Evolutionary conservation across 2,329 filamentous ascomycete genomes (phyloP).

Genomic region (Apiospora marii): DNA sequence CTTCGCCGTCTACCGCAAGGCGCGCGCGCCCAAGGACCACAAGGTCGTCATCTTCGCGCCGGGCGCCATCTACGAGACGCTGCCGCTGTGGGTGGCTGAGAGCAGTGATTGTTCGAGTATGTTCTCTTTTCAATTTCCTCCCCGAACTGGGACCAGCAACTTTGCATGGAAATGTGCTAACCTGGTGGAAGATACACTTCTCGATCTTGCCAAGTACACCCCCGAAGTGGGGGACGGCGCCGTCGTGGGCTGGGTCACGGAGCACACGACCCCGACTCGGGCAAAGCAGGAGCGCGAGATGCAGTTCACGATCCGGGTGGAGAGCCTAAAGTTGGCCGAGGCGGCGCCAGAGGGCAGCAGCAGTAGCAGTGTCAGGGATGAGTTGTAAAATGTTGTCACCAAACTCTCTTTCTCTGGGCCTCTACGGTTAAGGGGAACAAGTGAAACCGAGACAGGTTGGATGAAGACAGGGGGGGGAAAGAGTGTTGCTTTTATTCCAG

Average conservation of each 20-base stretch:
- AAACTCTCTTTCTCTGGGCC: not conserved
- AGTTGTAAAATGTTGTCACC: not conserved
- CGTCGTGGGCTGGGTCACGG: slow-evolving; percentile 41
- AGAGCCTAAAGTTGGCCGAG: not conserved
- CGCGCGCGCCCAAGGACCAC: slow-evolving; percentile 26
- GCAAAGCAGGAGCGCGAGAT: slow-evolving; percentile 37
- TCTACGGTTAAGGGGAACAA: not conserved
- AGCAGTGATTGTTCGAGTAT: slow-evolving; percentile 52
- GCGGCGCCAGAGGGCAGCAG: slow-evolving; percentile 27
- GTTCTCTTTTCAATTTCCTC: slow-evolving; percentile 27
- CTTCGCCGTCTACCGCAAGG: slow-evolving; percentile 31
- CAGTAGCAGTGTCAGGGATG: slow-evolving; percentile 1
- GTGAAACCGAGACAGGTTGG: not conserved
- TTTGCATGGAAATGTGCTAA: not conserved
- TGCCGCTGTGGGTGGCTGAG: slow-evolving; percentile 59
- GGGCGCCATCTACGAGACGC: slow-evolving; percentile 56
- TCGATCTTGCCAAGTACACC: slow-evolving; percentile 40
- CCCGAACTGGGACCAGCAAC: not conserved
- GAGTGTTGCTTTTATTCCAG: too few species aligned
- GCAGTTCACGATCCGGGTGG: slow-evolving; percentile 44
- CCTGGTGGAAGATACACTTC: slow-evolving; percentile 20
- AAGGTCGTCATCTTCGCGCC: slow-evolving; percentile 59
- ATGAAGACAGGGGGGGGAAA: too few species aligned
- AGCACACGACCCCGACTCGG: slow-evolving; percentile 41
- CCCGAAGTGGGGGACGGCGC: slow-evolving; percentile 35